Evolutionary conservation across 2,329 filamentous ascomycete species (phyloP).

Genomic region (Cladosporium halotolerans): DNA sequence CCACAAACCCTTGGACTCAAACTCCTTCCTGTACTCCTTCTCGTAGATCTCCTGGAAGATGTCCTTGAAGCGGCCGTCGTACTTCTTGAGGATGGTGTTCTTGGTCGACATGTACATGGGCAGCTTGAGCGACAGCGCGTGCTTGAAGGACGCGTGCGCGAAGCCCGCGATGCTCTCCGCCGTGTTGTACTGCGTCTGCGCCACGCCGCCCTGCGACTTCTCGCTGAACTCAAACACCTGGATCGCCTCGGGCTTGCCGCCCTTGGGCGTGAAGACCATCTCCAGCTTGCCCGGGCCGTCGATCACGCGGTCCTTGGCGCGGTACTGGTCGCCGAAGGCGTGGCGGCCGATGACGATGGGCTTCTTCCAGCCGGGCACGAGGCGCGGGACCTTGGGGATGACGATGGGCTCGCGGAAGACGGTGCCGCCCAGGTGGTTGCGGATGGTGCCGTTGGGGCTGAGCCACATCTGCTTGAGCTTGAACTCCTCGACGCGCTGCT

Average conservation of each 20-base stretch:
- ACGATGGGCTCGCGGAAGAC: conserved; percentile 99
- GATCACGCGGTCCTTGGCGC: conserved; percentile 85
- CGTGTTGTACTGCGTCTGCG: conserved; percentile 97
- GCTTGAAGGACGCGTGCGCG: conserved; percentile 93
- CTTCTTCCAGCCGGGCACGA: conserved; percentile 97
- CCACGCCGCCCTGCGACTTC: conserved; percentile 65
- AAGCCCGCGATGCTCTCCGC: conserved; percentile 92
- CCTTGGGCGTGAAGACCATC: conserved; percentile 86
- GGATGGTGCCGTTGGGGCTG: conserved; percentile 85
- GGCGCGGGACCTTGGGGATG: conserved; percentile 83
- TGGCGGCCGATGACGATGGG: conserved; percentile 98
- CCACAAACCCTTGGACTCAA: conserved; percentile 91
- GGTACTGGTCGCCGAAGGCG: conserved; percentile 97
- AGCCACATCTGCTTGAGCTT: conserved; percentile 99
- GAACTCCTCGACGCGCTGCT: conserved; percentile 94
- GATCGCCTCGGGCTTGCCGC: conserved; percentile 74
- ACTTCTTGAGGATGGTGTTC: conserved; percentile 99
- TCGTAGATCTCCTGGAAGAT: conserved; percentile 98
- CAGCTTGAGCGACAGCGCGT: conserved; percentile 76
- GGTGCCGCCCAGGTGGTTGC: conserved; percentile 74
- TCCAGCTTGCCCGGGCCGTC: conserved; percentile 78
- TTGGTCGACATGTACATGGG: conserved; percentile 99
- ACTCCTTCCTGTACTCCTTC: conserved; percentile 74
- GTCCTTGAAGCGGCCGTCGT: conserved; percentile 98
- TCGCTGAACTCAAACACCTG: conserved; percentile 87